Evolutionary conservation across 1,284 basidiomycete species (phyloP).

Genomic region (Irpex rosettiformis): DNA sequence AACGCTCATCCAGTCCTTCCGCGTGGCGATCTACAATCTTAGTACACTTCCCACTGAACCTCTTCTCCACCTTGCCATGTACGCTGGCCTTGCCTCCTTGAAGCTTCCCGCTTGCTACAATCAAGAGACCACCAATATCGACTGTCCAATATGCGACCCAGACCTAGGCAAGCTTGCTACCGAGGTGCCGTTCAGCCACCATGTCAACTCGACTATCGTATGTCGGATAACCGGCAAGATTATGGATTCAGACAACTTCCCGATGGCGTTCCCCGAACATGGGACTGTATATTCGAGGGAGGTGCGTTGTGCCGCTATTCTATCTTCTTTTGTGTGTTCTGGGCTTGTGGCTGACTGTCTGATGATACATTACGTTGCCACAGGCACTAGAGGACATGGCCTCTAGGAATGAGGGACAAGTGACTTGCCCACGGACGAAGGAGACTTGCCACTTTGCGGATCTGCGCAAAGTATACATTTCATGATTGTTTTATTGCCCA

Average conservation of each 20-base stretch:
- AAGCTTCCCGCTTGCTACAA: slow-evolving; percentile 80
- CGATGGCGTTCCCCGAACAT: slow-evolving; percentile 81
- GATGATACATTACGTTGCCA: neutral
- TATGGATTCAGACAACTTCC: slow-evolving; percentile 92
- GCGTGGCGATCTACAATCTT: slow-evolving; percentile 79
- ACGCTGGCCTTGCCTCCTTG: slow-evolving; percentile 84
- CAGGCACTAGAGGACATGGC: slow-evolving; percentile 87
- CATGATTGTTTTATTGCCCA: slow-evolving; percentile 31
- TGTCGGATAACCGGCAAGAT: slow-evolving; percentile 88
- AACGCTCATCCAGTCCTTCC: slow-evolving; percentile 72
- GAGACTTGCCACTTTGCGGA: slow-evolving; percentile 60
- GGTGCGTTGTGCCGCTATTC: slow-evolving; percentile 47
- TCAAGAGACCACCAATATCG: slow-evolving; percentile 63
- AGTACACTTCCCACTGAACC: slow-evolving; percentile 86
- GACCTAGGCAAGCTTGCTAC: slow-evolving; percentile 75
- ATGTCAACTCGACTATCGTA: slow-evolving; percentile 93
- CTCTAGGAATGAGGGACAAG: slow-evolving; percentile 63
- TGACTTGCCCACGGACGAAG: slow-evolving; percentile 81
- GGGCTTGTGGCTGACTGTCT: neutral
- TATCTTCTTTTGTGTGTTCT: neutral
- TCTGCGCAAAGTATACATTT: slow-evolving; percentile 87
- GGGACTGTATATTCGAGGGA: slow-evolving; percentile 92
- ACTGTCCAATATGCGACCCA: slow-evolving; percentile 90
- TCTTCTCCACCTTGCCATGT: slow-evolving; percentile 81
- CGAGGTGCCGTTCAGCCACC: slow-evolving; percentile 91